These are phyloP conservation scores for Venturia nashicola DNA, from an alignment of 2,329 filamentous ascomycete genomes.

Conservation along the genomic window DNA sequence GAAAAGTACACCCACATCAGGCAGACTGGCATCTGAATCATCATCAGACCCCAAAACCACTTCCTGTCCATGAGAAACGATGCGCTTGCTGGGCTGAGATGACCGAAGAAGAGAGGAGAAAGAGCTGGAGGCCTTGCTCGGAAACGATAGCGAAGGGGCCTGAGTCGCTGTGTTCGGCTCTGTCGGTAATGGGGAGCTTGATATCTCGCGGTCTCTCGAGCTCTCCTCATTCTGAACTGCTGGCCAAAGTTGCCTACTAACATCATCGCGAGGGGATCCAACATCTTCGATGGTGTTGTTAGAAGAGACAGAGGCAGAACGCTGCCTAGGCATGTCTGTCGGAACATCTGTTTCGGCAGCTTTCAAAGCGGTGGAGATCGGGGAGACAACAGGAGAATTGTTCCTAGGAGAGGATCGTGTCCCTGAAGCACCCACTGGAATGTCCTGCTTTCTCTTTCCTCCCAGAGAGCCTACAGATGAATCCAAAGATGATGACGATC, in stretches of 20 bases:
- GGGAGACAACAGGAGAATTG: background rate
- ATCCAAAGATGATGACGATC: background rate
- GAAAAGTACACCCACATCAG: conserved; percentile 19
- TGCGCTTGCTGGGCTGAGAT: conserved; percentile 19
- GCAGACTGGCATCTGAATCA: conserved; percentile 20
- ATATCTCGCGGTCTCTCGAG: background rate
- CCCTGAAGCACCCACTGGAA: background rate
- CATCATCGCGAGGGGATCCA: background rate
- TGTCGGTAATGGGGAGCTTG: background rate
- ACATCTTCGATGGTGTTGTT: background rate
- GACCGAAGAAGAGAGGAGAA: conserved; percentile 19
- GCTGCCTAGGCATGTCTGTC: background rate
- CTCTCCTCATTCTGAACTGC: background rate
- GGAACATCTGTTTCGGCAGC: background rate
- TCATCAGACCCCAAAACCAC: conserved; percentile 35
- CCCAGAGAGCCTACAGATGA: background rate
- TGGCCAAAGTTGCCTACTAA: background rate
- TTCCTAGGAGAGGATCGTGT: background rate
- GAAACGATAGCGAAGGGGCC: background rate
- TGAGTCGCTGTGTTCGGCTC: background rate
- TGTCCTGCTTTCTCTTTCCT: background rate
- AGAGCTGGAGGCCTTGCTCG: background rate
- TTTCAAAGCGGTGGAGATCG: background rate
- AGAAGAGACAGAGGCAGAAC: background rate
- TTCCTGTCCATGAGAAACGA: conserved; percentile 38